These are phyloP conservation scores for Trichosporon asahii DNA, from an alignment of 1,284 basidiomycete genomes.

Conservation along the genomic window DNA sequence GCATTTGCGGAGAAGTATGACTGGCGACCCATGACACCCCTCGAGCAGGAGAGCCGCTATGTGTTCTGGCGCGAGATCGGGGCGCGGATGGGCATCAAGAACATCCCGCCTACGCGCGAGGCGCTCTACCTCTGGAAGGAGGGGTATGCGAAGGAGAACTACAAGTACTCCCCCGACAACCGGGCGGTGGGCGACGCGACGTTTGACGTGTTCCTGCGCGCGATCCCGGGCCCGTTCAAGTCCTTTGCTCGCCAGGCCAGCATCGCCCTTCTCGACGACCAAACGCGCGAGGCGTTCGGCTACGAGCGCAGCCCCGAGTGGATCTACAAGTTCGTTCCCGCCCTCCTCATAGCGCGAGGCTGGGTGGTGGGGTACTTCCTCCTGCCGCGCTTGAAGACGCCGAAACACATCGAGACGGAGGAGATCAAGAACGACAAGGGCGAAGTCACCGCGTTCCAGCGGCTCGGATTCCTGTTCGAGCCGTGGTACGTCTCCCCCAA, in stretches of 20 bases:
- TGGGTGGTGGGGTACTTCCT: neutral
- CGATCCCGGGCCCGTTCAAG: neutral
- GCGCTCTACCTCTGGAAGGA: slow-evolving; percentile 13
- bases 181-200: slow-evolving; percentile 14
- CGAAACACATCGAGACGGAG: neutral
- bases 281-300: slow-evolving; percentile 15
- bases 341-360: slow-evolving; percentile 6
- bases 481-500: slow-evolving; percentile 13
- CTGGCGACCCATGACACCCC: slow-evolving; percentile 12
- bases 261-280: slow-evolving; percentile 13
- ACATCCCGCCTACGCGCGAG: slow-evolving; percentile 15
- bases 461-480: slow-evolving; percentile 16
- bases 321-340: neutral
- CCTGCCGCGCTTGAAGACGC: neutral
- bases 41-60: slow-evolving; percentile 18
- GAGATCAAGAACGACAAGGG: slow-evolving; percentile 12
- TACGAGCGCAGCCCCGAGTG: neutral
- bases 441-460: neutral
- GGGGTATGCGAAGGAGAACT: slow-evolving; percentile 1
- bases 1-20: slow-evolving; percentile 8
- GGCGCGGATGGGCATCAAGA: slow-evolving; percentile 18
- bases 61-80: slow-evolving; percentile 21
- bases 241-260: neutral
- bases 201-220: slow-evolving; percentile 6
- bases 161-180: slow-evolving; percentile 11